Evolutionary conservation across 495 filamentous ascomycete genomes (phyloP).

Genomic region (Elasticomyces elasticus): DNA sequence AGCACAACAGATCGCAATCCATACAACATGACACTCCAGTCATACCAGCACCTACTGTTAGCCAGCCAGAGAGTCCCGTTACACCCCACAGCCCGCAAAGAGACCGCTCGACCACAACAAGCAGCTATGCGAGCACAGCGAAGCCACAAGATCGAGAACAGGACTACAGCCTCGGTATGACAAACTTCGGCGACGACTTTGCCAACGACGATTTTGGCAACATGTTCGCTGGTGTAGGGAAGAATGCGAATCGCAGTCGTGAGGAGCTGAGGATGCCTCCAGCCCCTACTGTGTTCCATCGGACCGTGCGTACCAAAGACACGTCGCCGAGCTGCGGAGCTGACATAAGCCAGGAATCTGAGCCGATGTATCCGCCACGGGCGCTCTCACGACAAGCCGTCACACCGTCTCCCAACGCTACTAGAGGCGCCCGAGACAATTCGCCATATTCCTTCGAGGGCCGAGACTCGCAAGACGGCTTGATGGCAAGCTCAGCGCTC

Average conservation of each 20-base stretch:
- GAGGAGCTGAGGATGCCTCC: slow-evolving; percentile 1
- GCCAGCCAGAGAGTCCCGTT: not conserved
- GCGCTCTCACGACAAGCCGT: slow-evolving; percentile 12
- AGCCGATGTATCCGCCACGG: slow-evolving; percentile 23
- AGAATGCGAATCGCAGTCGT: not conserved
- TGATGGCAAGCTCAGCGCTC: slow-evolving; percentile 16
- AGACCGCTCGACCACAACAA: slow-evolving; percentile 28
- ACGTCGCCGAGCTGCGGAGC: not conserved
- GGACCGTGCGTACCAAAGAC: slow-evolving; percentile 15
- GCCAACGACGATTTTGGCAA: slow-evolving; percentile 29
- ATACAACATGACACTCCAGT: not conserved
- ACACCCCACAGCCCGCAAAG: slow-evolving; percentile 5
- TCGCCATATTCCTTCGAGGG: slow-evolving; percentile 28
- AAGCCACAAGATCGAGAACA: slow-evolving; percentile 23
- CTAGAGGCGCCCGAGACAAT: slow-evolving; percentile 20
- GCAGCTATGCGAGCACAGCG: slow-evolving; percentile 35
- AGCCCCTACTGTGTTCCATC: slow-evolving; percentile 4
- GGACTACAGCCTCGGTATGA: slow-evolving; percentile 20
- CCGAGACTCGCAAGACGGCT: slow-evolving; percentile 24
- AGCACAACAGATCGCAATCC: slow-evolving; percentile 6
- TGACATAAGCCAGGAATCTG: slow-evolving; percentile 20
- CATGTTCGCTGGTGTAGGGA: slow-evolving; percentile 25
- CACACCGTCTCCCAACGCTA: slow-evolving; percentile 22
- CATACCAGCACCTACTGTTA: not conserved
- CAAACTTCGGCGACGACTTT: slow-evolving; percentile 25